Base-by-base conservation (phyloP, 306 rosid genomes). In the Fragaria iinumae region DNA sequence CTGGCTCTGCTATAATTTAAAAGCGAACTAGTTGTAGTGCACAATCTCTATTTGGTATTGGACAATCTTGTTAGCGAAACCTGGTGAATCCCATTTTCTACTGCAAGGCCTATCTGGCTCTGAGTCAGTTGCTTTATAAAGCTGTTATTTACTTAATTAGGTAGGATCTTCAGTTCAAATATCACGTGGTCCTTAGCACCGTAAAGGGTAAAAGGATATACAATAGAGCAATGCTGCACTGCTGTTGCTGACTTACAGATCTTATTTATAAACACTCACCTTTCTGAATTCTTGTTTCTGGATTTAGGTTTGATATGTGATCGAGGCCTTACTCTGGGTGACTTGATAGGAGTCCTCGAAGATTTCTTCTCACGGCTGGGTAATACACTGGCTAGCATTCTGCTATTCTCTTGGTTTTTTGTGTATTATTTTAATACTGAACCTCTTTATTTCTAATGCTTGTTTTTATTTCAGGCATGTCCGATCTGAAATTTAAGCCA, bases 321-420 rank as follows among this genome's bases (percentile, higher is more conserved):
- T 84, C 90, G 87, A 55, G 97, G 96, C 73, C 97, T 92, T 75
- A 82, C 96, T 63, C 97, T 95, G 21, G 88, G 90, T 71, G 91
- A 95, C 89, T 88, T 95, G 76, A 87, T 95, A 11, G 97, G 96
- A 81, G 93, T 95, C 67, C 85, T 95, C 71, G 73, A 92, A 23
- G 99, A 95, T 76, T 95, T 95, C 85, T 95, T 95, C 83, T 83
- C 92, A 78, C 97, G 89, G 72, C 66, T 95, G 68, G 97, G 97
- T 92, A 90, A 76, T 66, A 71, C 20, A 49, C 53, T 76, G 77
- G 75, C 48, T 10, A 45, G 32, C 45, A 67, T 48, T 62, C 7
- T 69, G 71, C 63, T n/a, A 32, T 44, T 74, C 41, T 57, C 47
- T 53, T 75, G 47, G 38, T 47, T 25, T 43, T 36, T 43, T 59